These are phyloP conservation scores for Talaromyces sp. DNA, from an alignment of 2,329 filamentous ascomycete species.

Conservation along the genomic window DNA sequence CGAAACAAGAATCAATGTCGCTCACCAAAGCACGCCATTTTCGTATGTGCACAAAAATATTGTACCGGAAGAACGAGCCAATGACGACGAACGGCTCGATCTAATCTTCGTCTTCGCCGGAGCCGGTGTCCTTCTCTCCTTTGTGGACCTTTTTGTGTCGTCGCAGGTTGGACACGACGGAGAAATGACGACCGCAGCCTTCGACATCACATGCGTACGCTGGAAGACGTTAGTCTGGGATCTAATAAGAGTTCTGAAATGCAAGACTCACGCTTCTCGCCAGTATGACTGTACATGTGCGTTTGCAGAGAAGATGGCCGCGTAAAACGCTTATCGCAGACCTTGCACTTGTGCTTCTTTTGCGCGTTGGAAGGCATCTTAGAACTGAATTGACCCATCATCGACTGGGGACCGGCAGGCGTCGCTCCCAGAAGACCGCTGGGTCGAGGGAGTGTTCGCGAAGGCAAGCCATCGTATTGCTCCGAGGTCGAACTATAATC, in stretches of 20 bases:
- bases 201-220: constrained; percentile 93
- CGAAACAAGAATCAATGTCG: neutral
- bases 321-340: constrained; percentile 97
- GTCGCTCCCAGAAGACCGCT: constrained; percentile 63
- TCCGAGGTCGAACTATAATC: constrained; percentile 93
- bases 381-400: constrained; percentile 99
- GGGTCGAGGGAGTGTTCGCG: constrained; percentile 79
- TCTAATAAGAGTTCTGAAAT: neutral
- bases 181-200: constrained; percentile 93
- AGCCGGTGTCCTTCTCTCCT: constrained; percentile 49
- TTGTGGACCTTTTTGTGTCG: constrained; percentile 96
- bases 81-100: neutral
- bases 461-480: constrained; percentile 72
- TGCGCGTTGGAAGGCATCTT: constrained; percentile 94
- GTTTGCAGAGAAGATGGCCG: constrained; percentile 91
- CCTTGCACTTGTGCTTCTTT: constrained; percentile 99
- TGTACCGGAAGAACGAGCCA: constrained; percentile 3
- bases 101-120: constrained; percentile 45
- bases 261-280: constrained; percentile 86
- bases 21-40: constrained; percentile 2
- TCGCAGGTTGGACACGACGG: constrained; percentile 91
- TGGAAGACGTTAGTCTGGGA: constrained; percentile 42
- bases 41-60: constrained; percentile 4
- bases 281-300: constrained; percentile 98
- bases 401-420: constrained; percentile 85